These are phyloP conservation scores for Russula emetica DNA, from an alignment of 768 basidiomycete species.

Conservation along the genomic window DNA sequence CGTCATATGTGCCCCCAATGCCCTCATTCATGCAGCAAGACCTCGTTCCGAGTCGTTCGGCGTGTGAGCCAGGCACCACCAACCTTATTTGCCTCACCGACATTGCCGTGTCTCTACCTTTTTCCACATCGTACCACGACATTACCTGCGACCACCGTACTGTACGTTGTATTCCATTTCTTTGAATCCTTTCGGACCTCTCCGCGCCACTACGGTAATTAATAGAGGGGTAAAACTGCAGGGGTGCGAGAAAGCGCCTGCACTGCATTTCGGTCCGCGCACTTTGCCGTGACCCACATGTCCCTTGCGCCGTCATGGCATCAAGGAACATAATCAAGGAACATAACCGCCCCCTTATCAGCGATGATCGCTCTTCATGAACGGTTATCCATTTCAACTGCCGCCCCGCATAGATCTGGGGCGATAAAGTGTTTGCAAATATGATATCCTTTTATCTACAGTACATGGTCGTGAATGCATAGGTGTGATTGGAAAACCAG, in stretches of 20 bases:
- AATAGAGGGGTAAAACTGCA: not conserved
- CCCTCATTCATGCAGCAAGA: not conserved
- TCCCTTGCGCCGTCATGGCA: not conserved
- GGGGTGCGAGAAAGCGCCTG: not conserved
- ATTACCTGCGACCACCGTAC: not conserved
- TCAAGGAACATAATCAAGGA: not conserved
- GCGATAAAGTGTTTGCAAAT: not conserved
- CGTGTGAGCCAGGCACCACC: slow-evolving; percentile 11
- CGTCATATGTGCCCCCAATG: slow-evolving; percentile 21
- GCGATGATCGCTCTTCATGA: not conserved
- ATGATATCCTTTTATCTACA: not conserved
- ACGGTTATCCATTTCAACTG: not conserved
- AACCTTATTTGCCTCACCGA: slow-evolving; percentile 10
- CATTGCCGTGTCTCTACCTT: not conserved
- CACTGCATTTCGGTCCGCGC: slow-evolving; percentile 4
- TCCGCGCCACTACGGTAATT: slow-evolving; percentile 2
- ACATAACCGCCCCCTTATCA: not conserved
- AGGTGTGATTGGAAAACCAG: not conserved
- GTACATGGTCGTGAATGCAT: not conserved
- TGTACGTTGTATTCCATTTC: not conserved
- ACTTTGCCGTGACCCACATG: not conserved
- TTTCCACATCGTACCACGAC: not conserved
- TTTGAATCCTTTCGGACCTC: not conserved
- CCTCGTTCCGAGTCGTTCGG: not conserved
- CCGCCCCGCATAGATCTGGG: not conserved